These are phyloP conservation scores for Dactylellina parvicollis DNA, from an alignment of 2,329 filamentous ascomycete species.

Conservation along the genomic window DNA sequence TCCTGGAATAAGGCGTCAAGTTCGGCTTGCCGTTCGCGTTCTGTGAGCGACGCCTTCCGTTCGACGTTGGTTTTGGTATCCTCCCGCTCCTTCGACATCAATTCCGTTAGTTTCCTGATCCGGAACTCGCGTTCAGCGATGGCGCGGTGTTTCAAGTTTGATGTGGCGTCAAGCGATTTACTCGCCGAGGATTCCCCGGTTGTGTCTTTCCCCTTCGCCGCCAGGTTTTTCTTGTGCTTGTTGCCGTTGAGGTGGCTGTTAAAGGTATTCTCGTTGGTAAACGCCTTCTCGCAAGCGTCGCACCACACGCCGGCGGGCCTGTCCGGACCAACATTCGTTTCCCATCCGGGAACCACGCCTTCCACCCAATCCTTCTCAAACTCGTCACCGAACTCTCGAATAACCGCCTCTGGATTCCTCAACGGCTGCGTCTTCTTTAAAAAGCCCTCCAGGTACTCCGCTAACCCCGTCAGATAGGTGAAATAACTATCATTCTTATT, in stretches of 20 bases:
- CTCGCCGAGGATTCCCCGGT: conserved; percentile 59
- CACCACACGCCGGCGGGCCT: conserved; percentile 82
- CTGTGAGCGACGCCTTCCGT: conserved; percentile 96
- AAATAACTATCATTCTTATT: conserved; percentile 97
- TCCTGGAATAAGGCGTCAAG: conserved; percentile 83
- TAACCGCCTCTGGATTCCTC: conserved; percentile 82
- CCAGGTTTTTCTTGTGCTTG: conserved; percentile 86
- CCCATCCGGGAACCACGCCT: conserved; percentile 73
- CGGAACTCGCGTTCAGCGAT: conserved; percentile 89
- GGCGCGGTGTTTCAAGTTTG: conserved; percentile 82
- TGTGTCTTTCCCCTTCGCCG: conserved; percentile 60
- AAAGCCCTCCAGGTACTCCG: conserved; percentile 86
- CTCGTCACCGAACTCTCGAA: conserved; percentile 79
- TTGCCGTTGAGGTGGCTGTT: conserved; percentile 87
- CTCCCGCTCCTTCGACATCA: conserved; percentile 85
- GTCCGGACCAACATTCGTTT: conserved; percentile 61
- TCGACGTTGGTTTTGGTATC: conserved; percentile 95
- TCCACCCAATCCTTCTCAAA: conserved; percentile 85
- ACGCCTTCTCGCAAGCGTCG: conserved; percentile 89
- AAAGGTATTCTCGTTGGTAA: conserved; percentile 95
- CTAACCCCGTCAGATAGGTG: conserved; percentile 81
- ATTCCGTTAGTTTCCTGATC: conserved; percentile 78
- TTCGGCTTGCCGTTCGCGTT: conserved; percentile 86
- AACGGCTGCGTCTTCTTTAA: conserved; percentile 84
- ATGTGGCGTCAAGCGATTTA: conserved; percentile 55